phyloP scores from a whole-genome alignment of 2,329 filamentous ascomycete genomes.

The Harringtonia lauricola region DNA sequence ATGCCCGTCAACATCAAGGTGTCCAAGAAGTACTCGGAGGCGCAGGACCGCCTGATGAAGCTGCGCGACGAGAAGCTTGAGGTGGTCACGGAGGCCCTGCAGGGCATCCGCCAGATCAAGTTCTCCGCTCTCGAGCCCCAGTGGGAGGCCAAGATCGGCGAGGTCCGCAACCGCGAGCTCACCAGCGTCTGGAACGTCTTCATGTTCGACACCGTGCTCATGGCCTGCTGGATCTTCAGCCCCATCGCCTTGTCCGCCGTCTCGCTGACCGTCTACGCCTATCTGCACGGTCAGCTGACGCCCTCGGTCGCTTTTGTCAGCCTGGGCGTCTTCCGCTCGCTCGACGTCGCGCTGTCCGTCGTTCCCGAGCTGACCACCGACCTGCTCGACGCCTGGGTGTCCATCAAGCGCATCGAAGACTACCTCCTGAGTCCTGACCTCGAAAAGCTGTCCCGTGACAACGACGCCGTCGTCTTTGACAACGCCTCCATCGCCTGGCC shows the following conservation, averaged over 20 bases:
- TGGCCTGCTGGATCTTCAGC: slow-evolving; percentile 59
- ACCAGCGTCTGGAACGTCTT: slow-evolving; percentile 56
- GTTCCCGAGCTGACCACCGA: slow-evolving; percentile 65
- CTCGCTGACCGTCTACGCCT: slow-evolving; percentile 57
- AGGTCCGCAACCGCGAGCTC: slow-evolving; percentile 56
- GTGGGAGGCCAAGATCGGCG: slow-evolving; percentile 61
- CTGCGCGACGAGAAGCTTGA: slow-evolving; percentile 64
- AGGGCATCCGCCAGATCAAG: slow-evolving; percentile 77
- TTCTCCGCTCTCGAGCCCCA: slow-evolving; percentile 66
- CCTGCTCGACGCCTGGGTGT: slow-evolving; percentile 62
- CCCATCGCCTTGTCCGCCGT: slow-evolving; percentile 64
- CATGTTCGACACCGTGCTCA: slow-evolving; percentile 47
- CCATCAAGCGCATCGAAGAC: slow-evolving; percentile 57
- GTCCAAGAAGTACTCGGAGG: slow-evolving; percentile 51
- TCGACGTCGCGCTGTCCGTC: slow-evolving; percentile 60
- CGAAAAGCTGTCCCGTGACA: slow-evolving; percentile 38
- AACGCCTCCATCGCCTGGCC: slow-evolving; percentile 66
- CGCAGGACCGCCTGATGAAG: slow-evolving; percentile 64
- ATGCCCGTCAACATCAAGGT: slow-evolving; percentile 59
- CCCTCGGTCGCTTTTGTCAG: slow-evolving; percentile 73
- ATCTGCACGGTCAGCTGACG: slow-evolving; percentile 48
- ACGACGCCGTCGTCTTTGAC: slow-evolving; percentile 52
- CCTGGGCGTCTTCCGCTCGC: slow-evolving; percentile 60
- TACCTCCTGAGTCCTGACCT: slow-evolving; percentile 61
- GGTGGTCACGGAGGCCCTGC: slow-evolving; percentile 64